These are phyloP conservation scores for Cyberlindnera amylophila DNA, from an alignment of 805 yeast species.

Conservation along the genomic window DNA sequence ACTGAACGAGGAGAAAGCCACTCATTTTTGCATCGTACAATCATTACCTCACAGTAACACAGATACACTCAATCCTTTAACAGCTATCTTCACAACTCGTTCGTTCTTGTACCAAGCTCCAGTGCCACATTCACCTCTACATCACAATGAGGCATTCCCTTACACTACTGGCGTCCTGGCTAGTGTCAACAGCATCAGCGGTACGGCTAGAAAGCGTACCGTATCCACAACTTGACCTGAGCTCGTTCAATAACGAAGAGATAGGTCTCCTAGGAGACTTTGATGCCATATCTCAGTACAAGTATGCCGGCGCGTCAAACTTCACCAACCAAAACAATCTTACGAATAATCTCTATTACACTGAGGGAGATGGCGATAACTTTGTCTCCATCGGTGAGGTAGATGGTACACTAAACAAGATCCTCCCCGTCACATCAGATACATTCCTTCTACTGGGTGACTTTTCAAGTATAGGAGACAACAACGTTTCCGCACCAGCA, in stretches of 20 bases:
- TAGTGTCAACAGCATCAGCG: slow-evolving; percentile 4
- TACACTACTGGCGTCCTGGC: slow-evolving; percentile 5
- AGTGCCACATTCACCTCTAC: background rate
- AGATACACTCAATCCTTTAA: too few species aligned
- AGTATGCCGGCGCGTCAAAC: slow-evolving; percentile 34
- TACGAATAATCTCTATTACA: slow-evolving; percentile 20
- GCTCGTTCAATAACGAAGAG: slow-evolving; percentile 19
- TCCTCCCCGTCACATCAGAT: slow-evolving; percentile 31
- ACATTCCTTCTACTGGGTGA: slow-evolving; percentile 31
- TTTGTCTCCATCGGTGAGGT: slow-evolving; percentile 22
- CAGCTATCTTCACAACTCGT: background rate
- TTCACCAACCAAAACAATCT: slow-evolving; percentile 25
- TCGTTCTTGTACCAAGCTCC: background rate
- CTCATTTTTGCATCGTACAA: too few species aligned
- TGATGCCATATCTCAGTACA: slow-evolving; percentile 33
- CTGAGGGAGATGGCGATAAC: slow-evolving; percentile 13
- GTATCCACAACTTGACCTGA: slow-evolving; percentile 20
- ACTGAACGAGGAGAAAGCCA: too few species aligned
- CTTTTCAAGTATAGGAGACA: slow-evolving; percentile 22
- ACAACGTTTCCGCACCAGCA: slow-evolving; percentile 29
- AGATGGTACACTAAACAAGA: slow-evolving; percentile 16
- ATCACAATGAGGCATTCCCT: slow-evolving; percentile 1
- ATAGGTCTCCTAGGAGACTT: slow-evolving; percentile 34
- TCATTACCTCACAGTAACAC: too few species aligned
- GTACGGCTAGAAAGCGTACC: slow-evolving; percentile 14